Evolutionary conservation across 164 flowering plant species (phyloP).

Genomic region (Vitis rotundifolia): DNA sequence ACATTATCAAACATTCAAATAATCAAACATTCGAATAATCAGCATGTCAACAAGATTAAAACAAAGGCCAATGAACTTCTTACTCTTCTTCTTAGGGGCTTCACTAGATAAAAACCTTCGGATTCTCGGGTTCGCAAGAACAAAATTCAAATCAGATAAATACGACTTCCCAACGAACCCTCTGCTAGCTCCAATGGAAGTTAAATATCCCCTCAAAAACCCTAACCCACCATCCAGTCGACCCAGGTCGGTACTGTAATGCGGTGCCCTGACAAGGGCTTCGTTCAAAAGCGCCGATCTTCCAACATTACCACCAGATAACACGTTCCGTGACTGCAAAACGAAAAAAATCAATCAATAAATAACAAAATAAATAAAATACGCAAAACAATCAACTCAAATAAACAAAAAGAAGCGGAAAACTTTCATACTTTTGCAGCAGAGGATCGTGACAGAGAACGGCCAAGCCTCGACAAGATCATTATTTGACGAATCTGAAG

Average conservation of each 20-base stretch:
- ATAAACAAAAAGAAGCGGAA: background rate
- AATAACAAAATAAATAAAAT: constrained; percentile 1
- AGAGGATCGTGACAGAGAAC: constrained; percentile 42
- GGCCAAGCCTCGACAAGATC: constrained; percentile 46
- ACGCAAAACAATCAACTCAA: background rate
- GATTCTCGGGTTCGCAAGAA: constrained; percentile 48
- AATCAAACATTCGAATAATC: background rate
- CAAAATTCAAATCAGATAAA: constrained; percentile 38
- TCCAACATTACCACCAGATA: constrained; percentile 26
- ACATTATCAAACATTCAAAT: background rate
- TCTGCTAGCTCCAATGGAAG: constrained; percentile 43
- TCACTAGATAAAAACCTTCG: constrained; percentile 59
- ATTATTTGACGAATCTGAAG: constrained; percentile 5
- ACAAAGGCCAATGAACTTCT: constrained; percentile 17
- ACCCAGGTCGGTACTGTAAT: constrained; percentile 9
- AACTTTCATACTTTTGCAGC: constrained; percentile 26
- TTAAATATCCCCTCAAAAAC: constrained; percentile 55
- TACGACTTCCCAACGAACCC: constrained; percentile 15
- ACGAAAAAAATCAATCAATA: background rate
- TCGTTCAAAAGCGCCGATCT: constrained; percentile 28
- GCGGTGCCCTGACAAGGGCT: constrained; percentile 7
- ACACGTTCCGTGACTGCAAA: constrained; percentile 15
- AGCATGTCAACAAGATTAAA: background rate
- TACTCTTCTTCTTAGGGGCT: constrained; percentile 82
- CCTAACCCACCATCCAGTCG: constrained; percentile 32